These are phyloP conservation scores for Dothiorella sarmentorum DNA, from an alignment of 2,329 filamentous ascomycete species.

Conservation along the genomic window DNA sequence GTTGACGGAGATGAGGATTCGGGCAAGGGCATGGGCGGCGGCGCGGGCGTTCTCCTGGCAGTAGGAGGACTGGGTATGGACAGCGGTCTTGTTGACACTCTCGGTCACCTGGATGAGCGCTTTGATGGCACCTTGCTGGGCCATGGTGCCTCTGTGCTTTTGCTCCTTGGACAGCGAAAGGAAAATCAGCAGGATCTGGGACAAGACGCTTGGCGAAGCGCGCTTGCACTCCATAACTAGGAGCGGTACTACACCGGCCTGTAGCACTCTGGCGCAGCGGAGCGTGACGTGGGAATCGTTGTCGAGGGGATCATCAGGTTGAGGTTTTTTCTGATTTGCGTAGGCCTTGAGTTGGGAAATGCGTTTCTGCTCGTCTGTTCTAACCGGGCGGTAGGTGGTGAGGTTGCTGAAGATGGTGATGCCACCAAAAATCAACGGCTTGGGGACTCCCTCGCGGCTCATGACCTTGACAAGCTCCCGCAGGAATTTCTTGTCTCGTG, in stretches of 20 bases:
- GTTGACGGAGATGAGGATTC: slow-evolving; percentile 83
- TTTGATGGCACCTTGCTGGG: slow-evolving; percentile 90
- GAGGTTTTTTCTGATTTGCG: slow-evolving; percentile 72
- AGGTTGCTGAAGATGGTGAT: slow-evolving; percentile 84
- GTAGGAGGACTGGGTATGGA: slow-evolving; percentile 34
- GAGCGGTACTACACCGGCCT: slow-evolving; percentile 72
- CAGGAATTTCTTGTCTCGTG: slow-evolving; percentile 65
- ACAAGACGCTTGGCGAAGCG: slow-evolving; percentile 66
- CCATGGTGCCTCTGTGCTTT: slow-evolving; percentile 71
- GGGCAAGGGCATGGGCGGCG: slow-evolving; percentile 76
- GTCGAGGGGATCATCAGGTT: slow-evolving; percentile 64
- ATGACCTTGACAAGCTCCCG: slow-evolving; percentile 65
- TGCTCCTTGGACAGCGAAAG: slow-evolving; percentile 72
- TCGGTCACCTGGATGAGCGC: slow-evolving; percentile 71
- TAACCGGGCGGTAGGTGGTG: slow-evolving; percentile 70
- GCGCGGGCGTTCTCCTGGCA: slow-evolving; percentile 45
- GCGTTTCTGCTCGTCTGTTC: slow-evolving; percentile 88
- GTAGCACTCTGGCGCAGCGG: slow-evolving; percentile 75
- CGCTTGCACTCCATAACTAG: slow-evolving; percentile 73
- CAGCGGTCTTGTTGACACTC: slow-evolving; percentile 53
- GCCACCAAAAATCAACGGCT: slow-evolving; percentile 74
- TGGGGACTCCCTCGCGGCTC: slow-evolving; percentile 33
- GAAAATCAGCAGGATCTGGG: slow-evolving; percentile 72
- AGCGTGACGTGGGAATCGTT: slow-evolving; percentile 71
- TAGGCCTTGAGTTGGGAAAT: slow-evolving; percentile 92